Evolutionary conservation across 768 basidiomycete genomes (phyloP).

Genomic region (Hericium alpestre): DNA sequence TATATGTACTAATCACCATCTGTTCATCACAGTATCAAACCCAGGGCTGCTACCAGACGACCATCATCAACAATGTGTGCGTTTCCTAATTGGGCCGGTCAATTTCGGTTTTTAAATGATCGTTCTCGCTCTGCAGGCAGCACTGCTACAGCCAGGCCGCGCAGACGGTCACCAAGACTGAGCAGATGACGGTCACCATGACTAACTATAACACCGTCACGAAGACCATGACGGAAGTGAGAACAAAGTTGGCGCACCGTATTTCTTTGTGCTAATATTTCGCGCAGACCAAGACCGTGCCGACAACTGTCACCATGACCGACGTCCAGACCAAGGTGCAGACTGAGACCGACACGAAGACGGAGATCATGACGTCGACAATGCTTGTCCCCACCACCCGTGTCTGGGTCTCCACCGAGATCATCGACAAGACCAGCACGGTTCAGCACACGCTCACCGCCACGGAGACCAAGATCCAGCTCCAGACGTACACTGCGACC

Average conservation of each 20-base stretch:
- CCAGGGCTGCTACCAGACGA: slow-evolving; percentile 50
- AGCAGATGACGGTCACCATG: slow-evolving; percentile 27
- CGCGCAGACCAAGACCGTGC: slow-evolving; percentile 6
- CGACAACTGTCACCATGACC: slow-evolving; percentile 12
- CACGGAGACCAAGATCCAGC: slow-evolving; percentile 48
- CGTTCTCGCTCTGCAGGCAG: slow-evolving; percentile 1
- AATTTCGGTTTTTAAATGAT: not conserved
- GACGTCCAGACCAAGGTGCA: slow-evolving; percentile 12
- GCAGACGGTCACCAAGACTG: slow-evolving; percentile 32
- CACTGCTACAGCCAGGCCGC: slow-evolving; percentile 22
- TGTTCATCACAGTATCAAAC: slow-evolving; percentile 16
- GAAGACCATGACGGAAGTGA: slow-evolving; percentile 17
- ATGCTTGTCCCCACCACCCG: slow-evolving; percentile 52
- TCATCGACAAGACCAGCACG: slow-evolving; percentile 48
- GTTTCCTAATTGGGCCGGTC: slow-evolving; percentile 6
- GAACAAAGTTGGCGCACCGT: not conserved
- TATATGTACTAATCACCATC: not conserved
- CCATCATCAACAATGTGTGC: slow-evolving; percentile 39
- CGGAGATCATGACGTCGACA: slow-evolving; percentile 32
- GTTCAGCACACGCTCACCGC: slow-evolving; percentile 20
- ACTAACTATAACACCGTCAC: slow-evolving; percentile 17
- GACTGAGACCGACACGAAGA: slow-evolving; percentile 11
- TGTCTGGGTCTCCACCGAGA: slow-evolving; percentile 45
- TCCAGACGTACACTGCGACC: slow-evolving; percentile 42
- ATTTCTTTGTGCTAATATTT: not conserved